phyloP scores from a whole-genome alignment of 2,329 filamentous ascomycete species.

The Stachybotrys chlorohalonatus region DNA sequence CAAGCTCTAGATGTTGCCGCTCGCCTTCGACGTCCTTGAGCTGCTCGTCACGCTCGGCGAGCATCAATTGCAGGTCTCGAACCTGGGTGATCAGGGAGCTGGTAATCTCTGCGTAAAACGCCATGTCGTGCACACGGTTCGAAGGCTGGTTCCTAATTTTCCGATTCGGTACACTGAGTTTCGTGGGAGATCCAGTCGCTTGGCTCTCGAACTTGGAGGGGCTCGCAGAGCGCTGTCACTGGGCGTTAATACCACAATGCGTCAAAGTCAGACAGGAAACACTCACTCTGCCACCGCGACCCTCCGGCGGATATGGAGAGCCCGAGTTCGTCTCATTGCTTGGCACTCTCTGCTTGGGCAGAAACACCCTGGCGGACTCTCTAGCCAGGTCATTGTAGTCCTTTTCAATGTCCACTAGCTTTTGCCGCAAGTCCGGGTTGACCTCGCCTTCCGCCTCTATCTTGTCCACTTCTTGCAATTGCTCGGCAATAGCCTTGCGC shows the following conservation, averaged over 20 bases:
- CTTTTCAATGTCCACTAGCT: constrained; percentile 78
- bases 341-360: constrained; percentile 73
- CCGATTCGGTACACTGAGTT: constrained; percentile 76
- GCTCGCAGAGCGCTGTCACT: constrained; percentile 54
- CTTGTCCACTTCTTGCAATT: constrained; percentile 75
- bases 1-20: constrained; percentile 71
- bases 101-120: constrained; percentile 97
- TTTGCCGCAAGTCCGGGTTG: constrained; percentile 71
- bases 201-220: constrained; percentile 76
- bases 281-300: constrained; percentile 43
- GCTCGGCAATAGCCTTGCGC: constrained; percentile 71
- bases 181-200: constrained; percentile 78
- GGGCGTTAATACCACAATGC: constrained; percentile 4
- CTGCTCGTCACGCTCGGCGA: constrained; percentile 81
- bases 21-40: constrained; percentile 67
- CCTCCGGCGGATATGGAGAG: constrained; percentile 45
- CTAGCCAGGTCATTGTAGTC: constrained; percentile 92
- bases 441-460: constrained; percentile 69
- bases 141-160: constrained; percentile 85
- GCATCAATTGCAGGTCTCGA: constrained; percentile 74
- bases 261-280: constrained; percentile 5
- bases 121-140: constrained; percentile 87
- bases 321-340: constrained; percentile 52
- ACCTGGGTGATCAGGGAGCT: constrained; percentile 92
- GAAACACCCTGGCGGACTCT: constrained; percentile 80